Percentiles rank a stretch among this genome's conserved stretches.
These are phyloP conservation scores for Pythium pyrilobum DNA, from an alignment of 352 stramenopile species.

Conservation along the genomic window DNA sequence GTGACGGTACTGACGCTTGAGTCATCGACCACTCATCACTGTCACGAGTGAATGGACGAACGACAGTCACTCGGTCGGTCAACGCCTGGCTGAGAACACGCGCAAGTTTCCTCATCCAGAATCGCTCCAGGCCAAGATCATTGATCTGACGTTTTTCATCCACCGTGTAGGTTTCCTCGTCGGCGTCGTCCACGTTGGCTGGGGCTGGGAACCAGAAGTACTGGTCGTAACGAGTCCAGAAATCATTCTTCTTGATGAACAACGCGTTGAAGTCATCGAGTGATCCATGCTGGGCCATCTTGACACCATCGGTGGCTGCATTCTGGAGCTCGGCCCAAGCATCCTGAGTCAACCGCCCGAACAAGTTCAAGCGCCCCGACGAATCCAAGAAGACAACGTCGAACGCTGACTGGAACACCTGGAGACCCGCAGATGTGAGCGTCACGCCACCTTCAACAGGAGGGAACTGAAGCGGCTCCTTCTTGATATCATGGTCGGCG, in stretches of 20 bases:
- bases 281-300: constrained; percentile 53
- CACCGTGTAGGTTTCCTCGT: constrained; percentile 54
- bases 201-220: constrained; percentile 78
- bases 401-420: constrained; percentile 59
- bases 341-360: constrained; percentile 52
- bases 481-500: constrained; percentile 54
- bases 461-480: constrained; percentile 62
- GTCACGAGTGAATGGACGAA: constrained; percentile 44
- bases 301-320: constrained; percentile 49
- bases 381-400: constrained; percentile 78
- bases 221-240: constrained; percentile 84
- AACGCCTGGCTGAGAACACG: constrained; percentile 47
- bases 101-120: constrained; percentile 56
- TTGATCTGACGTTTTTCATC: constrained; percentile 72
- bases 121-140: constrained; percentile 67
- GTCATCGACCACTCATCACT: constrained; percentile 48
- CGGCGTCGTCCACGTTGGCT: constrained; percentile 38
- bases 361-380: constrained; percentile 69
- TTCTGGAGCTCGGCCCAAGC: constrained; percentile 72
- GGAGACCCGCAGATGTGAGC: constrained; percentile 59
- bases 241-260: constrained; percentile 78
- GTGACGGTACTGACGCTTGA: constrained; percentile 27
- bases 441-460: constrained; percentile 45
- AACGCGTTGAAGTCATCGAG: constrained; percentile 74
- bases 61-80: constrained; percentile 57